These are phyloP conservation scores for Ogataea dorogensis DNA, from an alignment of 805 yeast genomes.

Conservation along the genomic window DNA sequence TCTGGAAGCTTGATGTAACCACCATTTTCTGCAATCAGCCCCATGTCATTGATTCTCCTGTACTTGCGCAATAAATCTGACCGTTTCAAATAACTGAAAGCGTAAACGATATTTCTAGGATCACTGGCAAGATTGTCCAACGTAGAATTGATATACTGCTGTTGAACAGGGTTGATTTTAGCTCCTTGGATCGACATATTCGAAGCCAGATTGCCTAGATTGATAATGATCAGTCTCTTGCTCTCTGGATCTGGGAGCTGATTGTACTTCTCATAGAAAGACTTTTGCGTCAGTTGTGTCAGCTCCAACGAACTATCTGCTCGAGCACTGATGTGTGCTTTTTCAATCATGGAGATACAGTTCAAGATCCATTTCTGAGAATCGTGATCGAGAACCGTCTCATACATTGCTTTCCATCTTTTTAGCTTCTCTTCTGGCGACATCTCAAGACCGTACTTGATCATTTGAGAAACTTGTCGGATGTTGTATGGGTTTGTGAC, in stretches of 20 bases:
- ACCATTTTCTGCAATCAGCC: slow-evolving; percentile 89
- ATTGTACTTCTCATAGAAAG: slow-evolving; percentile 36
- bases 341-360: slow-evolving; percentile 52
- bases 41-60: slow-evolving; percentile 65
- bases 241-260: slow-evolving; percentile 17
- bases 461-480: slow-evolving; percentile 59
- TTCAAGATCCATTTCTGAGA: slow-evolving; percentile 70
- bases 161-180: slow-evolving; percentile 53
- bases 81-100: slow-evolving; percentile 64
- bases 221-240: slow-evolving; percentile 51
- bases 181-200: slow-evolving; percentile 33
- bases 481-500: slow-evolving; percentile 92
- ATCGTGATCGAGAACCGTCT: slow-evolving; percentile 63
- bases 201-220: slow-evolving; percentile 46
- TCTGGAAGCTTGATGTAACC: slow-evolving; percentile 64
- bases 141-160: slow-evolving; percentile 55
- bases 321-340: slow-evolving; percentile 45
- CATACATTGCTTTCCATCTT: slow-evolving; percentile 62
- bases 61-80: slow-evolving; percentile 66
- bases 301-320: slow-evolving; percentile 23
- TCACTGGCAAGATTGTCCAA: slow-evolving; percentile 59
- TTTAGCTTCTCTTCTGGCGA: slow-evolving; percentile 49
- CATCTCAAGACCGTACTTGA: slow-evolving; percentile 67
- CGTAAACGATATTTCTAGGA: slow-evolving; percentile 64
- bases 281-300: slow-evolving; percentile 31